Base-by-base conservation (phyloP, 805 yeast species). In the Saccharomycopsis olivae region DNA sequence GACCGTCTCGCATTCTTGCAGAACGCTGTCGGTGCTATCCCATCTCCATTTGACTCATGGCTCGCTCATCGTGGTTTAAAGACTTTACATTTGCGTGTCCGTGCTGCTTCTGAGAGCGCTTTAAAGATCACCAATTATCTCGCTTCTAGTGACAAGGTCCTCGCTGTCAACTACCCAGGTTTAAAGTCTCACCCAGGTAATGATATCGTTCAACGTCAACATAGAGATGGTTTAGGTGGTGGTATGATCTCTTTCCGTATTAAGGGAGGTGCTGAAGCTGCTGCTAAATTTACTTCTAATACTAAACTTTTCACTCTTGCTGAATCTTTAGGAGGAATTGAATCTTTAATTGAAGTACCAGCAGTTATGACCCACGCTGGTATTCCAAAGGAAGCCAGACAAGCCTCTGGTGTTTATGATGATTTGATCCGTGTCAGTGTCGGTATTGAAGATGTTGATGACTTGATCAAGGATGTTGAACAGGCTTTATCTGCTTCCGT, bases 291-390 rank as follows among this genome's bases (percentile, higher is more conserved):
- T 69, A 73, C 88, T 44, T 74, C 81, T 34, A 55, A 75, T 34
- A 82, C 94, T 47, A 73, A 78, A 64, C 57, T 82, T 46, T 85
- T 85, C 69, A 78, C 92, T 16, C 68, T 85, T 55, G 94, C 95
- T 42, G 95, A 86, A 65, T 83, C 94, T 16, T 71, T 85, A 47
- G 95, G 95, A 50, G 95, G 95, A 51, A 78, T 85, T 48, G 95
- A 85, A 65, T 78, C 88, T 6, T 67, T 84, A 54, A 64, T 82
- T 49, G 94, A 85, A 62, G 88, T 85, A 36, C 95, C 95, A 31
- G 92, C 94, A 35, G 74, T 76, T 43, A 84, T 84, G 95, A 84
- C 95, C 52, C 95, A 84, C 54, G 92, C 89, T 41, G 94, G 94
- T 57, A 84, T 84, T 59, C 86, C 92, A 54, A 66, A 68, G 57